phyloP scores from a whole-genome alignment of 2,329 filamentous ascomycete genomes.

The Helminthosporium solani region DNA sequence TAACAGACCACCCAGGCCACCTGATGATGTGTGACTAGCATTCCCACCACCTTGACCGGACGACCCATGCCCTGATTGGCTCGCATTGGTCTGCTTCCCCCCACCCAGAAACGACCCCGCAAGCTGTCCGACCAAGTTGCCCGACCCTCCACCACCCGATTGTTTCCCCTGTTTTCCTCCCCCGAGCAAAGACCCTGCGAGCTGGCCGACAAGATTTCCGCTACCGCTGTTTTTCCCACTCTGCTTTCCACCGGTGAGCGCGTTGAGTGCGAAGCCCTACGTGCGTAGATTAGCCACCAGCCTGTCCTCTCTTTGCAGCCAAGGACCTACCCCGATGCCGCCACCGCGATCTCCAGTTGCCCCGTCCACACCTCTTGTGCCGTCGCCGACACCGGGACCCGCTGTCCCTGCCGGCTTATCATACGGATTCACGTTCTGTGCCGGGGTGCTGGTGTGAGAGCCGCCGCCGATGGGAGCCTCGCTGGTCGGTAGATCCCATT shows the following conservation, averaged over 20 bases:
- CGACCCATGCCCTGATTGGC: slow-evolving; percentile 52
- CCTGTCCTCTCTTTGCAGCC: slow-evolving; percentile 5
- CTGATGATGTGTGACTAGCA: slow-evolving; percentile 11
- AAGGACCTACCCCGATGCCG: slow-evolving; percentile 61
- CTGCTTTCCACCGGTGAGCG: slow-evolving; percentile 48
- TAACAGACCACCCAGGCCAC: slow-evolving; percentile 33
- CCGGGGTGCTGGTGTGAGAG: slow-evolving; percentile 50
- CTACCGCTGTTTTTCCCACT: slow-evolving; percentile 34
- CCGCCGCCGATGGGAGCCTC: slow-evolving; percentile 63
- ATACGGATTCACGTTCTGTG: slow-evolving; percentile 61
- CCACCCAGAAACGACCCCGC: slow-evolving; percentile 50
- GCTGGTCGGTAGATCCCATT: slow-evolving; percentile 71
- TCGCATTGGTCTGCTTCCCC: slow-evolving; percentile 39
- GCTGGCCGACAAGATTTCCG: slow-evolving; percentile 54
- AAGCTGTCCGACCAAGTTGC: slow-evolving; percentile 54
- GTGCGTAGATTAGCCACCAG: slow-evolving; percentile 22
- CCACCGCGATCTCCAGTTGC: slow-evolving; percentile 56
- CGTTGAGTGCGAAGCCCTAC: slow-evolving; percentile 62
- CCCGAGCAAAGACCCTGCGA: slow-evolving; percentile 51
- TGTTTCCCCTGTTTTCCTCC: slow-evolving; percentile 39
- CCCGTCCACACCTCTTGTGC: slow-evolving; percentile 54
- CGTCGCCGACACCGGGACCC: slow-evolving; percentile 42
- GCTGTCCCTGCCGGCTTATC: slow-evolving; percentile 49
- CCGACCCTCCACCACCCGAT: slow-evolving; percentile 37
- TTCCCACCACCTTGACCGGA: slow-evolving; percentile 14